These are phyloP conservation scores for Ailanthus altissimus DNA, from an alignment of 345 rosid genomes.

Conservation along the genomic window DNA sequence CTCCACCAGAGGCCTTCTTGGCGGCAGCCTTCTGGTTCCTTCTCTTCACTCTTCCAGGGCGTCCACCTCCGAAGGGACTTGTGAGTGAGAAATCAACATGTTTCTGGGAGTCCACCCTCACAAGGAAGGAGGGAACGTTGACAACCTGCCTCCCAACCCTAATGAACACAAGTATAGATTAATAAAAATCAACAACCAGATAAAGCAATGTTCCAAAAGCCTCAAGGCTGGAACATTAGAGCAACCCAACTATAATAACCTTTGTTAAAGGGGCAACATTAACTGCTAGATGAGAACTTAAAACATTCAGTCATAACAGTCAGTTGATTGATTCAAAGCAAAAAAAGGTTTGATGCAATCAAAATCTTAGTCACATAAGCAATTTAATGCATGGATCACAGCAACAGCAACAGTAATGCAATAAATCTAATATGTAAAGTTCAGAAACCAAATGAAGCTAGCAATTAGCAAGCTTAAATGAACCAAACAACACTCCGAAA, in stretches of 20 bases:
- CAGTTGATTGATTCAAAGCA: background rate
- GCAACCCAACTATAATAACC: background rate
- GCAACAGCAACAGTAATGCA: background rate
- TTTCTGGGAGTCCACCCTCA: slow-evolving; percentile 43
- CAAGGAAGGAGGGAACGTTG: slow-evolving; percentile 41
- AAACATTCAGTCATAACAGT: background rate
- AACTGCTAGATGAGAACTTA: background rate
- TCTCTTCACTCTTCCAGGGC: slow-evolving; percentile 48
- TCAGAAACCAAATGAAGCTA: too few relatives aligned
- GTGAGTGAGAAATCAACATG: slow-evolving; percentile 38
- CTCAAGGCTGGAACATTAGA: background rate
- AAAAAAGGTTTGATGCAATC: background rate
- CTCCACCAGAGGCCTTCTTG: slow-evolving; percentile 44
- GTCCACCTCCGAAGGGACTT: slow-evolving; percentile 37
- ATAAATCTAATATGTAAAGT: too few relatives aligned
- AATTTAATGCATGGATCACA: background rate
- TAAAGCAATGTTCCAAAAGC: background rate
- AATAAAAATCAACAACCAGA: background rate
- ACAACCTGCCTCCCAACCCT: slow-evolving; percentile 49
- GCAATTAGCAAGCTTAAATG: background rate
- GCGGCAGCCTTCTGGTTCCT: slow-evolving; percentile 43
- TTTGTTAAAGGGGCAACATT: background rate
- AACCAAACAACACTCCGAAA: background rate
- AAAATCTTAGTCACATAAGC: background rate
- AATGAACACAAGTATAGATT: background rate